These are phyloP conservation scores for Iris macrosiphon DNA, from an alignment of 106 monocot species.

Conservation along the genomic window DNA sequence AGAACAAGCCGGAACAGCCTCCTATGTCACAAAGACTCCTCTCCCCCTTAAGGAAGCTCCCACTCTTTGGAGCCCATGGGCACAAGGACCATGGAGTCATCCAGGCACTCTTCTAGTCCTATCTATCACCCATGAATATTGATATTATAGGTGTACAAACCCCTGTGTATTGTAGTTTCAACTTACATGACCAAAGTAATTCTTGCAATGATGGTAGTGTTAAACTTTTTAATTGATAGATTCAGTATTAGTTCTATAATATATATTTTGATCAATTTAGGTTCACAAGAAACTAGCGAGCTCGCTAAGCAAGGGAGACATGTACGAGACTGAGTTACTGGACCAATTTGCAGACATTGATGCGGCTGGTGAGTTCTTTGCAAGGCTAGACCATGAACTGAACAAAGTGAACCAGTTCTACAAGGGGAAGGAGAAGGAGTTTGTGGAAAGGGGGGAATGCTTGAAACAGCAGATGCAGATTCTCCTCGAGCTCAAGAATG, in stretches of 20 bases:
- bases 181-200: too few relatives aligned
- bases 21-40: constrained; percentile 20
- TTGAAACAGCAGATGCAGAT: constrained; percentile 13
- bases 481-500: constrained; percentile 10
- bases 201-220: too few relatives aligned
- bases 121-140: background rate
- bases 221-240: too few relatives aligned
- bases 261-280: too few relatives aligned
- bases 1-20: constrained; percentile 3
- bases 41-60: constrained; percentile 33
- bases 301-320: background rate
- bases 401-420: constrained; percentile 24
- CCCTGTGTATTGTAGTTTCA: too few relatives aligned
- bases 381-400: constrained; percentile 10
- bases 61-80: constrained; percentile 22
- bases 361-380: constrained; percentile 8
- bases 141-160: too few relatives aligned
- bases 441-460: constrained; percentile 1
- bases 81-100: constrained; percentile 43
- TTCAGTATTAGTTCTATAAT: too few relatives aligned
- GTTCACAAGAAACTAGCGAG: constrained; percentile 7
- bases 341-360: constrained; percentile 9
- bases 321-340: constrained; percentile 5
- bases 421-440: constrained; percentile 12
- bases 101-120: constrained; percentile 28